These are phyloP conservation scores for Podospora pseudopauciseta DNA, from an alignment of 495 filamentous ascomycete species.

Conservation along the genomic window DNA sequence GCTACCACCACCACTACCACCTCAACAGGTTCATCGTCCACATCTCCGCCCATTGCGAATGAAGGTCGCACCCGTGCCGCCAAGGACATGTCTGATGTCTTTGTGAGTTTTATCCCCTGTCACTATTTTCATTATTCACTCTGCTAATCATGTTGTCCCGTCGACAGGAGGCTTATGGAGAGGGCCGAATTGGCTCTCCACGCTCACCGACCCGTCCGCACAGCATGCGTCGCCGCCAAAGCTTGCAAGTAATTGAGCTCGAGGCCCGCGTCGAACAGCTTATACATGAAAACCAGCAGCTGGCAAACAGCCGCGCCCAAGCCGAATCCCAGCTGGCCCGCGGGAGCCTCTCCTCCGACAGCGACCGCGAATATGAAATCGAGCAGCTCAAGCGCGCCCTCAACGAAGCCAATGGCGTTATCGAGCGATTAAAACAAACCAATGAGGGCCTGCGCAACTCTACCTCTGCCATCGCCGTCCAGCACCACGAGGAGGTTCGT, in stretches of 20 bases:
- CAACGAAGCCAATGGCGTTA: conserved; percentile 73
- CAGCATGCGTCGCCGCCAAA: conserved; percentile 91
- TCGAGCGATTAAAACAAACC: conserved; percentile 68
- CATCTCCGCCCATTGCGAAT: conserved; percentile 68
- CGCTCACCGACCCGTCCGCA: conserved; percentile 92
- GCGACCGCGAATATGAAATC: conserved; percentile 74
- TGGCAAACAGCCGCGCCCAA: conserved; percentile 66
- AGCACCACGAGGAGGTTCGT: conserved; percentile 61
- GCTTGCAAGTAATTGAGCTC: conserved; percentile 91
- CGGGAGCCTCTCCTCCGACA: conserved; percentile 46
- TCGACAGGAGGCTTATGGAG: conserved; percentile 85
- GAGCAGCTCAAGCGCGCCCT: conserved; percentile 72
- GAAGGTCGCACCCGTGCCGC: conserved; percentile 73
- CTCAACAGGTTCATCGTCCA: conserved; percentile 21
- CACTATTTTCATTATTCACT: conserved; percentile 5
- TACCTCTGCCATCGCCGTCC: conserved; percentile 64
- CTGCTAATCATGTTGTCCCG: conserved; percentile 9
- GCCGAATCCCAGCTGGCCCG: conserved; percentile 53
- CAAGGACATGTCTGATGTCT: conserved; percentile 88
- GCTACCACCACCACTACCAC: conserved; percentile 19
- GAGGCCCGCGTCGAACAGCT: conserved; percentile 71
- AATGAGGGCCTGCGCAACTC: conserved; percentile 78
- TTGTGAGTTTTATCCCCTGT: conserved; percentile 60
- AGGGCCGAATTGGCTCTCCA: conserved; percentile 79
- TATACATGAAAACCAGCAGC: conserved; percentile 71